These are phyloP conservation scores for Paramyrothecium roridum DNA, from an alignment of 2,329 filamentous ascomycete species.

Conservation along the genomic window DNA sequence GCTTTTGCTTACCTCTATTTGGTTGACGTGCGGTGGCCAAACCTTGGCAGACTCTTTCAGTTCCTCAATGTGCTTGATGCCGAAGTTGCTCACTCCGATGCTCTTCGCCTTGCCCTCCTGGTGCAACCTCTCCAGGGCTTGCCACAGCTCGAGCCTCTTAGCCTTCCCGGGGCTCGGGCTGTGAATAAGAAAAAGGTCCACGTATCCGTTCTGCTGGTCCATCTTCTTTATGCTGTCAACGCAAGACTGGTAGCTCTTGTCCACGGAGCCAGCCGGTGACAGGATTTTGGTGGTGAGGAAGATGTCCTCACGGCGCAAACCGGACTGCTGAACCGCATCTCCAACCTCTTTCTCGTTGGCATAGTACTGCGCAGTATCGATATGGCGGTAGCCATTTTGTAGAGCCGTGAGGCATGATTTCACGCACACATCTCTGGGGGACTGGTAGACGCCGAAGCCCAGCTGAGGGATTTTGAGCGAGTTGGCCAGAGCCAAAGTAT, in stretches of 20 bases:
- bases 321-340: slow-evolving; percentile 40
- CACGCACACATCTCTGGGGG: slow-evolving; percentile 48
- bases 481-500: slow-evolving; percentile 18
- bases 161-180: slow-evolving; percentile 52
- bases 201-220: slow-evolving; percentile 52
- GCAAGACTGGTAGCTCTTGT: slow-evolving; percentile 57
- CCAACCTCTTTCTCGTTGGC: slow-evolving; percentile 43
- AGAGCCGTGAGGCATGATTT: slow-evolving; percentile 55
- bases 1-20: slow-evolving; percentile 56
- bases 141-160: slow-evolving; percentile 61
- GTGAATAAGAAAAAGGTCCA: slow-evolving; percentile 69
- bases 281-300: slow-evolving; percentile 55
- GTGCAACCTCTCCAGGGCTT: slow-evolving; percentile 59
- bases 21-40: slow-evolving; percentile 67
- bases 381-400: slow-evolving; percentile 52
- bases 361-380: slow-evolving; percentile 41
- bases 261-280: slow-evolving; percentile 38
- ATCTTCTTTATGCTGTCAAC: slow-evolving; percentile 62
- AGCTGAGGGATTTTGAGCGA: slow-evolving; percentile 53
- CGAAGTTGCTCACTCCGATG: slow-evolving; percentile 72
- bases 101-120: slow-evolving; percentile 57
- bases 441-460: slow-evolving; percentile 69
- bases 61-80: slow-evolving; percentile 64
- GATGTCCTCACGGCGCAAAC: slow-evolving; percentile 41
- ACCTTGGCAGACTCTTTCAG: slow-evolving; percentile 59